Evolutionary conservation across 257 asterid genomes (phyloP), one percentile per base, ranked within the genome.

Genomic region (Ballota nigra): DNA sequence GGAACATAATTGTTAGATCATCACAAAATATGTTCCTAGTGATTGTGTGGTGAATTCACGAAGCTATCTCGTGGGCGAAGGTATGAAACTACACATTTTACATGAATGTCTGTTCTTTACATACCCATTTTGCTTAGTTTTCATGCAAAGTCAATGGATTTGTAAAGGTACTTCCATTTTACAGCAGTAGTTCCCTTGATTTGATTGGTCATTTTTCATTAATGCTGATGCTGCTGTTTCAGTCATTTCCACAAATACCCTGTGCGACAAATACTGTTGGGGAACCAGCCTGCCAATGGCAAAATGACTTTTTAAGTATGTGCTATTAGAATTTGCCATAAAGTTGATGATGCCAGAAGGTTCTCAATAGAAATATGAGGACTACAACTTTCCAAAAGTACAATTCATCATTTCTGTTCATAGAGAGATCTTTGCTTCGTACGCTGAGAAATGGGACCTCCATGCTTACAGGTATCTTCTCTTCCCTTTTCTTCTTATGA

Each of bases 361-460:
- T 78, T 81, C 76, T 75, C 63, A 19, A 41, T 28, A 56, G 43
- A 60, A 29, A 40, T 24, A 13, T 24, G 60, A 65, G 38, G 57
- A 33, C 56, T 68, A 36, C 67, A 72, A 45, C 36, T 49, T 64
- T 41, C n/a, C 31, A 28, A 65, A n/a, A 80, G 76, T 75, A 68
- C 72, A 70, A 77, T 34, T 58, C 24, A 64, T 69, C 77, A 63
- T 61, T 13, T 23, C 20, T 69, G 43, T 77, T 64, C 31, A 11
- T 24, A n/a, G 49, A 7, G 36, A 34, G 58, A 6, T 47, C 18
- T 64, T 31, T 15, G 69, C 38, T 47, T 68, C 13, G 75, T 68
- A 67, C 62, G 20, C 65, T 31, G 74, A 41, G 8, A 70, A 73
- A 75, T 63, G 85, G 86, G 83, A 41, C 83, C 86, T 62, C 43